phyloP scores from a whole-genome alignment of 129 eudicot species.

The Logfia minima region DNA sequence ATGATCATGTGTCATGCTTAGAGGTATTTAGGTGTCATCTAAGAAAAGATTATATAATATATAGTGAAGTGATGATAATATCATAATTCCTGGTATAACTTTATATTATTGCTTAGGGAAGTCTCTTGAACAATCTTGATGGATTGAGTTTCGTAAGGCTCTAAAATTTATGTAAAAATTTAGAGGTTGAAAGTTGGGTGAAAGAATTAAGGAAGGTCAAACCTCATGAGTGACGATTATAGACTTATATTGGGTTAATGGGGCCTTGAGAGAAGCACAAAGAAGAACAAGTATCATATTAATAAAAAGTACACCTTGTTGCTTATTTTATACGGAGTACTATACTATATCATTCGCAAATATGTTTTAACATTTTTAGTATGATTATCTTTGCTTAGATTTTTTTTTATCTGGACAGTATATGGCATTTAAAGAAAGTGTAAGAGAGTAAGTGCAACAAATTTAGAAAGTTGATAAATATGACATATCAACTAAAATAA shows the following conservation, averaged over 20 bases:
- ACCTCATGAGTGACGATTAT: conserved; percentile 21
- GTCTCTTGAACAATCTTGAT: conserved; percentile 15
- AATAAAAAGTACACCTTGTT: not conserved
- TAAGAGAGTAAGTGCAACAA: too few species aligned
- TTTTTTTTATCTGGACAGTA: too few species aligned
- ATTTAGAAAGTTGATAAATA: too few species aligned
- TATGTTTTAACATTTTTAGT: not conserved
- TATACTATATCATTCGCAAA: not conserved
- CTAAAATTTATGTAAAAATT: conserved; percentile 20
- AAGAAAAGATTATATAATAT: too few species aligned
- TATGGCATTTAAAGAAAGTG: too few species aligned
- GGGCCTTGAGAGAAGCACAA: conserved; percentile 15
- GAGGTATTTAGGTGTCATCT: too few species aligned
- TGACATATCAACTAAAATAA: too few species aligned
- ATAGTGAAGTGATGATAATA: too few species aligned
- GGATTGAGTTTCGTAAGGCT: conserved; percentile 2
- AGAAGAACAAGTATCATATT: not conserved
- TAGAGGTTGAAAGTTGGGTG: conserved; percentile 24
- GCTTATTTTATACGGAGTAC: too few species aligned
- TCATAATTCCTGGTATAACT: not conserved
- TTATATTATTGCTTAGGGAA: conserved; percentile 17
- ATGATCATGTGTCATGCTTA: too few species aligned
- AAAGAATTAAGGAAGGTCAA: conserved; percentile 22
- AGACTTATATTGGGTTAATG: conserved; percentile 26
- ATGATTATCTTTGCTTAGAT: too few species aligned